Percentiles rank a stretch among this genome's conserved stretches.
These are phyloP conservation scores for Diplogelasinospora grovesii DNA, from an alignment of 495 filamentous ascomycete species.

Conservation along the genomic window DNA sequence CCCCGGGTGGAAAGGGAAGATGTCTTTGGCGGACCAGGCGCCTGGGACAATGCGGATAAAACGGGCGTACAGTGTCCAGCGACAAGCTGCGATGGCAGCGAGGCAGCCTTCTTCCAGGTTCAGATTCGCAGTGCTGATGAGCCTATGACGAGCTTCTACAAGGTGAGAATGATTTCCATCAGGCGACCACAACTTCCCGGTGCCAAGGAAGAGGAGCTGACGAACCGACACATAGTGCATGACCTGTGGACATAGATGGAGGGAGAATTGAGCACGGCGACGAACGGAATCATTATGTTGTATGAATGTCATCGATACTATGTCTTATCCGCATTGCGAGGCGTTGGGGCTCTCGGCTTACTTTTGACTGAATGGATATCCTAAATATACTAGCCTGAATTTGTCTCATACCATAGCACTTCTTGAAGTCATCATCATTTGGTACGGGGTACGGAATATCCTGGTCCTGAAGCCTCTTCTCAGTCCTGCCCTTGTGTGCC, in stretches of 20 bases:
- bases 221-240: conserved; percentile 40
- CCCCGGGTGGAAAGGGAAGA: conserved; percentile 82
- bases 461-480: too few relatives aligned
- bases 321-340: conserved; percentile 20
- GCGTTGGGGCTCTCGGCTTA: conserved; percentile 16
- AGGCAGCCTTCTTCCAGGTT: conserved; percentile 91
- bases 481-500: too few relatives aligned
- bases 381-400: too few relatives aligned
- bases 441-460: too few relatives aligned
- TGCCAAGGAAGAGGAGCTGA: neutral
- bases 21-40: conserved; percentile 78
- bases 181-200: neutral
- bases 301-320: conserved; percentile 5
- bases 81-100: conserved; percentile 64
- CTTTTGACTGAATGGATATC: too few relatives aligned
- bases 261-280: conserved; percentile 39
- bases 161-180: conserved; percentile 44
- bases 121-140: conserved; percentile 98
- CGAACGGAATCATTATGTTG: too few relatives aligned
- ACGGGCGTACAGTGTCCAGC: conserved; percentile 66
- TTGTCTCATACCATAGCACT: too few relatives aligned
- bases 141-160: conserved; percentile 94
- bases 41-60: conserved; percentile 87
- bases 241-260: conserved; percentile 51
- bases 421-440: too few relatives aligned